Evolutionary conservation across 441 rosid genomes (phyloP), one percentile per base, ranked within the genome.

Genomic region (Arabidopsis hybrid): DNA sequence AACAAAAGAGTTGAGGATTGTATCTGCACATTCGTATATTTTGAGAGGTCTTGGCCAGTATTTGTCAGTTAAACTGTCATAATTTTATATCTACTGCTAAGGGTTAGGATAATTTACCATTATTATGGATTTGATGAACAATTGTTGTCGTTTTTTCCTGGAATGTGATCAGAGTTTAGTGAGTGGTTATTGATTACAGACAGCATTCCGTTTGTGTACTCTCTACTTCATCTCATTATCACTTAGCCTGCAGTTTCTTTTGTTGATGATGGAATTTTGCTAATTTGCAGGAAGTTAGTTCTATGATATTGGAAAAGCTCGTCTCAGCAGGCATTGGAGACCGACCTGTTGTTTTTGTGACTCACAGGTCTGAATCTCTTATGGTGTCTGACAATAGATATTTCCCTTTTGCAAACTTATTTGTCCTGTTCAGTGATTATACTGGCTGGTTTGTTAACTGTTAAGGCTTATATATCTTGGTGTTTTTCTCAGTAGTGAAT

Each of bases 341-440:
- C 78, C 90, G 91, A 31, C 99, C 98, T 81, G 96, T 95, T 82
- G 98, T 95, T 52, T 95, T 95, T 81, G 97, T 95, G 81, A 95
- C 98, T 77, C 98, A 95, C 85, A 95, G 99, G 98, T 90, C 55
- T 60, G 78, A 32, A 59, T 67, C 52, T 51, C 62, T 47, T 43
- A 71, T 40, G 16, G 16, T 16, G 39, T 42, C 18, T 56, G 32
- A 47, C 56, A 6, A 69, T 53, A 7, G 34, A 53, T 68, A 64
- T 69, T 76, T 60, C 7, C 31, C 10, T 47, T 38, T 17, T 10
- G 39, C 65, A 55, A 5, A 51, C 16, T 63, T 64, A 26, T 61
- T 52, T 35, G 14, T 40, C 43, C 59, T 16, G 36, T 39, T 49
- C 31, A 14, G 34, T 63, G 47, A 43, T 64, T 64, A 12, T 69